A percentile compares a stretch with the other conserved stretches of the same genome.
Conservation (phyloP, 176 grass and related monocot genomes). For the Aegilops longissima region DNA sequence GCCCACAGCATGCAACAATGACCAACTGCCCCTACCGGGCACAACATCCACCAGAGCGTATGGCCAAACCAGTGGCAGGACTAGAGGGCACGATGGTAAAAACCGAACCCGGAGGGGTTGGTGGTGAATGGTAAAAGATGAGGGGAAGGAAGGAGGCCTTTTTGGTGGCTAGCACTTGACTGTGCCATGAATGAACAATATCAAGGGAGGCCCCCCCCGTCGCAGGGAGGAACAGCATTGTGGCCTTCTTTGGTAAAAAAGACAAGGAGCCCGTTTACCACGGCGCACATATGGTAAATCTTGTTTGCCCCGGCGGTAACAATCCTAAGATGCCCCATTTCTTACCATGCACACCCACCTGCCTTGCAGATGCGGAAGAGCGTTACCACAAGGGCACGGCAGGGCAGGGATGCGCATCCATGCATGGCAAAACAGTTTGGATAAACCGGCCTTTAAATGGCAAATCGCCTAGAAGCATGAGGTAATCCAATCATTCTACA, state of each 20-base stretch:
- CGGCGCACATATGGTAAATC: constrained; percentile 14
- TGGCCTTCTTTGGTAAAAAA: constrained; percentile 52
- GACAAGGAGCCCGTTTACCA: constrained; percentile 39
- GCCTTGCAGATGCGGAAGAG: constrained; percentile 25
- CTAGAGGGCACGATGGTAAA: constrained; percentile 23
- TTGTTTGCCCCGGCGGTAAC: constrained; percentile 1
- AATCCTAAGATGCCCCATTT: constrained; percentile 13
- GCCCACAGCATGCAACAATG: background rate
- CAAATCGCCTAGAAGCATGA: background rate
- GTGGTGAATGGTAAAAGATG: constrained; percentile 13
- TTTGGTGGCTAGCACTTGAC: constrained; percentile 28
- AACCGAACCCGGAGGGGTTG: background rate
- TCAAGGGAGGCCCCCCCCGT: constrained; percentile 17
- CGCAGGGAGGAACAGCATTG: constrained; percentile 37
- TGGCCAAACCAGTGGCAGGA: background rate
- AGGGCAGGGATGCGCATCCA: constrained; percentile 19
- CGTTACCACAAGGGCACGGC: background rate
- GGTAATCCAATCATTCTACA: background rate
- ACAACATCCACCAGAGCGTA: background rate
- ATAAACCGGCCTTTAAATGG: constrained; percentile 49
- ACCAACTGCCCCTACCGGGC: constrained; percentile 27
- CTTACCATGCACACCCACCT: background rate
- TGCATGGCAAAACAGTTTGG: constrained; percentile 57
- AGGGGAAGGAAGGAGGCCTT: background rate
- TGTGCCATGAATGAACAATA: constrained; percentile 37